Percentiles rank a stretch among this genome's conserved stretches.
phyloP scores from a whole-genome alignment of 129 eudicot genomes.

The Artemisia argyi region DNA sequence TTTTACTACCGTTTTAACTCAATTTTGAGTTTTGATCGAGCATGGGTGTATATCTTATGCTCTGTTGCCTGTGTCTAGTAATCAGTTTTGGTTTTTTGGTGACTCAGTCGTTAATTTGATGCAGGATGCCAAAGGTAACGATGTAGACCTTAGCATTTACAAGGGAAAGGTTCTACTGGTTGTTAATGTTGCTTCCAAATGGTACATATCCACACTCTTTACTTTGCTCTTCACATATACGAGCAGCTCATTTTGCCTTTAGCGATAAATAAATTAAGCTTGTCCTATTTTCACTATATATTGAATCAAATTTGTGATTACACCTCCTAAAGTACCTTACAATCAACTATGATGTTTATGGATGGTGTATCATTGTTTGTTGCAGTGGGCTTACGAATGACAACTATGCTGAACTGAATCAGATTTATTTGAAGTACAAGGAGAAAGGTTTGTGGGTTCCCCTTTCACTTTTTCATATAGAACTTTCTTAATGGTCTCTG shows the following conservation, averaged over 20 bases:
- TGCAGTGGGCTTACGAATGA: constrained; percentile 84
- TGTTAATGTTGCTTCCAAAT: constrained; percentile 67
- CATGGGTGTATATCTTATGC: too few species aligned
- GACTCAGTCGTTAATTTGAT: not conserved
- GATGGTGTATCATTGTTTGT: constrained; percentile 13
- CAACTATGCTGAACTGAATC: constrained; percentile 82
- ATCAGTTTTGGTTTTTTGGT: constrained; percentile 4
- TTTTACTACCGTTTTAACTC: too few species aligned
- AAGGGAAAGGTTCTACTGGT: constrained; percentile 61
- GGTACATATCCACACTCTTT: constrained; percentile 28
- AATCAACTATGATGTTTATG: constrained; percentile 8
- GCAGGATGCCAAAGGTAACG: constrained; percentile 58
- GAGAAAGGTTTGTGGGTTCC: constrained; percentile 62
- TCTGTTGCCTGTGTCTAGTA: not conserved
- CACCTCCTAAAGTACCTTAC: constrained; percentile 1
- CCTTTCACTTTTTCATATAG: not conserved
- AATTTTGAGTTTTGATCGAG: too few species aligned
- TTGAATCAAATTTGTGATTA: constrained; percentile 1
- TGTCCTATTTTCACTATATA: too few species aligned
- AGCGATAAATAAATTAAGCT: too few species aligned
- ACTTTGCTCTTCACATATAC: not conserved
- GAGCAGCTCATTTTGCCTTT: too few species aligned
- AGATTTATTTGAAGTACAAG: constrained; percentile 71
- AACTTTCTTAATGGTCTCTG: too few species aligned
- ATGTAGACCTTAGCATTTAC: constrained; percentile 51